Evolutionary conservation across 495 filamentous ascomycete species (phyloP).

Genomic region (Alectoria sarmentosa): DNA sequence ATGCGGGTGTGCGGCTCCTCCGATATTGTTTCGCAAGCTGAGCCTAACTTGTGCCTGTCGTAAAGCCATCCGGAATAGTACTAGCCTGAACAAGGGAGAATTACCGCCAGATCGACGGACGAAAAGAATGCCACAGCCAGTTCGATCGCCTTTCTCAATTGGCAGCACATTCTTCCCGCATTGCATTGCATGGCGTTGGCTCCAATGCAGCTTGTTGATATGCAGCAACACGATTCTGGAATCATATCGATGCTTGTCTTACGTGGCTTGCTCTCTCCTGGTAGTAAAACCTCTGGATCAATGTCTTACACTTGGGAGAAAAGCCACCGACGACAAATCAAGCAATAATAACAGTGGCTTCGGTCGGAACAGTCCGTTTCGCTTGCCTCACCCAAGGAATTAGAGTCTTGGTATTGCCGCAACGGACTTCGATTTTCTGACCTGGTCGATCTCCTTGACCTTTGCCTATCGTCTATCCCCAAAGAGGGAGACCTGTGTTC

Average conservation of each 20-base stretch:
- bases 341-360: background rate
- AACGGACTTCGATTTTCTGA: background rate
- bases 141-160: slow-evolving; percentile 2
- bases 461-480: background rate
- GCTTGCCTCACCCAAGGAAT: background rate
- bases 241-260: background rate
- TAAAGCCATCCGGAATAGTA: background rate
- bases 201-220: slow-evolving; percentile 14
- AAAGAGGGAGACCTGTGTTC: background rate
- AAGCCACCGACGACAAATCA: slow-evolving; percentile 1
- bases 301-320: background rate
- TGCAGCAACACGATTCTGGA: slow-evolving; percentile 6
- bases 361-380: background rate
- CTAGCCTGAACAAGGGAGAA: slow-evolving; percentile 2
- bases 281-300: background rate
- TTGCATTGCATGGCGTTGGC: slow-evolving; percentile 1
- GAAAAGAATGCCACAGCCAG: slow-evolving; percentile 17
- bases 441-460: background rate
- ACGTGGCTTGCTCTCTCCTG: background rate
- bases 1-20: slow-evolving; percentile 12
- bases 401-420: background rate
- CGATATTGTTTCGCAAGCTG: background rate
- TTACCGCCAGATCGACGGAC: slow-evolving; percentile 7
- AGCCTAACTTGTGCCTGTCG: slow-evolving; percentile 1
- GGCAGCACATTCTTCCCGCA: slow-evolving; percentile 7